Evolutionary conservation across 2,329 filamentous ascomycete species (phyloP).

Genomic region (Fusarium bactridioides): DNA sequence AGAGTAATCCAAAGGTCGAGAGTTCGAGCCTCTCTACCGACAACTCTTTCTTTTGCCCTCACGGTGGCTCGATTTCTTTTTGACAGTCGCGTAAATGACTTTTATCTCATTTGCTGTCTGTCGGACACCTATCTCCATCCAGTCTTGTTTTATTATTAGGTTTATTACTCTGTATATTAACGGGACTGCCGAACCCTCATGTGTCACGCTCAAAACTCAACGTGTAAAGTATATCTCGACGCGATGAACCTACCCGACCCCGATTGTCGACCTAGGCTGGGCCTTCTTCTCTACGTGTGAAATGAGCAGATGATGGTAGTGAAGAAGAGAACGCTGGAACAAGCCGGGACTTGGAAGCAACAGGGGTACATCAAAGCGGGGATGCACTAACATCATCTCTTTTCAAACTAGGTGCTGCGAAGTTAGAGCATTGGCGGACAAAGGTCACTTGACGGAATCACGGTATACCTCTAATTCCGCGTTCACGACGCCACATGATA

Average conservation of each 20-base stretch:
- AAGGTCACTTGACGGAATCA: background rate
- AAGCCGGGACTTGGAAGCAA: background rate
- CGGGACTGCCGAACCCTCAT: accelerated
- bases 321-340: background rate
- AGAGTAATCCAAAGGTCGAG: conserved; percentile 1
- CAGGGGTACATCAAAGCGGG: accelerated
- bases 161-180: background rate
- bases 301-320: background rate
- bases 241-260: background rate
- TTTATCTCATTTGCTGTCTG: background rate
- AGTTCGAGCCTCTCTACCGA: background rate
- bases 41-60: background rate
- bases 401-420: too few species aligned
- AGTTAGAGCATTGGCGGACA: accelerated
- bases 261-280: too few species aligned
- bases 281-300: background rate
- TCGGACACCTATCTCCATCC: accelerated
- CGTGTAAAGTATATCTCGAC: background rate
- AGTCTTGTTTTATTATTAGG: accelerated
- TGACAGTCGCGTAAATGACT: background rate
- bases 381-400: background rate
- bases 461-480: background rate
- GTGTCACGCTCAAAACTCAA: background rate
- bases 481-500: background rate
- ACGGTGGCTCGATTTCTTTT: accelerated